Evolutionary conservation across 208 protist genomes (phyloP).

Genomic region (Trypanosoma lewisi): DNA sequence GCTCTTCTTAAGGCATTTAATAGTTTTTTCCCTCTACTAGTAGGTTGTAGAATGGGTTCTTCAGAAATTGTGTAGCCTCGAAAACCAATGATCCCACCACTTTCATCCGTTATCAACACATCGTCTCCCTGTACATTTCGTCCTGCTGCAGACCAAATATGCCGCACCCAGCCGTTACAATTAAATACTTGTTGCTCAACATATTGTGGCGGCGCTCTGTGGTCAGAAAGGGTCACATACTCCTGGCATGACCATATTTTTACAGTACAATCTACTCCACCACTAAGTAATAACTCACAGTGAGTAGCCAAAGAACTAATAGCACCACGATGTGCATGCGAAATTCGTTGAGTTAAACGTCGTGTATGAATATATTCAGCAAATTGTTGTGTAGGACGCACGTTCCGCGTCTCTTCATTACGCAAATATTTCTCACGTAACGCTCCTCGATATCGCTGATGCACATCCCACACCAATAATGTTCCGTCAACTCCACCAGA

Average conservation of each 20-base stretch:
- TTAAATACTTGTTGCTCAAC: conserved; percentile 30
- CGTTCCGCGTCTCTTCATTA: conserved; percentile 17
- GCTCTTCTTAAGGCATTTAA: conserved; percentile 13
- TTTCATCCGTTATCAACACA: conserved; percentile 33
- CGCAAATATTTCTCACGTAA: conserved; percentile 8
- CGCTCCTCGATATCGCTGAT: conserved; percentile 17
- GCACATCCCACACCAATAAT: conserved; percentile 44
- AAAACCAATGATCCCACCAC: conserved; percentile 30
- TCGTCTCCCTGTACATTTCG: conserved; percentile 36
- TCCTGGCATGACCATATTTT: conserved; percentile 31
- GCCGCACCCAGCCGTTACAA: conserved; percentile 41
- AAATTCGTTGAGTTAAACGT: conserved; percentile 18
- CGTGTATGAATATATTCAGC: conserved; percentile 23
- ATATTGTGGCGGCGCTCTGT: conserved; percentile 13
- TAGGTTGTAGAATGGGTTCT: background rate
- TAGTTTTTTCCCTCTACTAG: background rate
- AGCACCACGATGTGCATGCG: conserved; percentile 28
- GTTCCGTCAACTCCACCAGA: conserved; percentile 43
- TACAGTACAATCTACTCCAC: conserved; percentile 39
- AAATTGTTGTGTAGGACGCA: conserved; percentile 24
- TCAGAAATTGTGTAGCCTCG: conserved; percentile 19
- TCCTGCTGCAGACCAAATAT: conserved; percentile 26
- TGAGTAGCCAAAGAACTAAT: conserved; percentile 37
- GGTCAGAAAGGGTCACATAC: background rate
- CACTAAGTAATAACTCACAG: conserved; percentile 42